Evolutionary conservation across 768 basidiomycete genomes (phyloP), one percentile per base, ranked within the genome.

Genomic region (Panus rudis): DNA sequence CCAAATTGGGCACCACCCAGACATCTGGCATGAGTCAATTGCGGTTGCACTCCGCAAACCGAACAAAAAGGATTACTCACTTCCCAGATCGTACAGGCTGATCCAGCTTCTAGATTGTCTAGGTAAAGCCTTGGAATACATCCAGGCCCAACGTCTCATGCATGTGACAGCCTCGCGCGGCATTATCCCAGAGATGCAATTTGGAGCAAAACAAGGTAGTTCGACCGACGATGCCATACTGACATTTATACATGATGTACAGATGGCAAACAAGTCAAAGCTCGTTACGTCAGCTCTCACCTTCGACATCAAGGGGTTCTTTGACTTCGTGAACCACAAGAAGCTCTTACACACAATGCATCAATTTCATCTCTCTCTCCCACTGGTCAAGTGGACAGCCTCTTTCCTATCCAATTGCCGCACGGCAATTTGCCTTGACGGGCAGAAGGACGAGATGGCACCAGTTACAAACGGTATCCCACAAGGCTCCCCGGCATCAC

Each of bases 21-120:
- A n/a, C 1, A 19, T 37, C 17, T 59, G 51, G 58, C 19, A 49
- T 4, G 49, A 49, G n/a, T 54, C 63, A 4, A 54, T 61, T 2
- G 60, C 61, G 2, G 57, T 66, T 0, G 60, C 60, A 1, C 52
- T 69, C 0, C 41, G 49, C 7, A 70, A 70, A 55, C 62, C 62
- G 0, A 49, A 55, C 20, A 70, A 70, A 43, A 55, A 59, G 0
- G 59, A 67, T 51, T 67, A 68, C 51, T 57, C 60, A 0, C 52
- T 60, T 38, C 60, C 63, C 0, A 35, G 57, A 6, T 58, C 68
- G 2, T 69, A 67, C 52, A 39, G 59, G 0, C 61, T 61, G 0
- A 67, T 68, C 21, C 55, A 53, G 7, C 59, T 67, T 10, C 55
- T 66, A 0, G 63, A 67, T 30, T 62, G 59, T 41, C 40, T 65